Evolutionary conservation across 345 rosid species (phyloP), one percentile per base, ranked within the genome.

Genomic region (Eucalyptus polyanthemos): DNA sequence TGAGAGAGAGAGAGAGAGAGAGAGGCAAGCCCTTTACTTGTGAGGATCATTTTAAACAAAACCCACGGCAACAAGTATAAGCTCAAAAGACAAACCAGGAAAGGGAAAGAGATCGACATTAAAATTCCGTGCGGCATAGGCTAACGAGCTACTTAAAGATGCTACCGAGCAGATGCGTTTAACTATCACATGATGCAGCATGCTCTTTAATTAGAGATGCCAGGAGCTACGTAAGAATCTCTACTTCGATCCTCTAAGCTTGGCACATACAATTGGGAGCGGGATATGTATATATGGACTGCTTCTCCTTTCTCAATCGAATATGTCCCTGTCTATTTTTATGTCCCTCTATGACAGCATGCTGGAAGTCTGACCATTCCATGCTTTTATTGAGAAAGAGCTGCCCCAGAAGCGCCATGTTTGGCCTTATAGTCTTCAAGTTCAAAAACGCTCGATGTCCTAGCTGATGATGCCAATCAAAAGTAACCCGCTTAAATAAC

Each of bases 211-310:
- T 69, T 19, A 37, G 45, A 72, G 83, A 37, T 76, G 27, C 47
- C 27, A 76, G 8, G 29, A 76, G 85, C 47, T 11, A 76, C 14
- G 85, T 11, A 76, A 76, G 15, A 76, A 40, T 40, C 83, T 21
- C 83, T 21, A 76, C 83, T 76, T 40, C 45, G 24, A 40, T 40
- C 29, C 85, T 76, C 85, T 90, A 92, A 37, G 92, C 90, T 89
- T 88, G 93, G 90, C 99, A 97, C 99, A 97, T 95, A 90, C 99
- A 98, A 91, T 96, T 95, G 27, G 99, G 98, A 67, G 96, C 97
- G 19, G 99, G 99, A 91, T 97, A 97, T 21, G 99, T 98, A 89
- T 98, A 98, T 40, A 98, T 95, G 80, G 99, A 98, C 88, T 97
- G 97, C 67, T 95, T 95, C 88, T 94, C 93, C 90, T 96, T 98